Conservation (phyloP, 2,329 filamentous ascomycete genomes). For the Celoporthe dispersa region DNA sequence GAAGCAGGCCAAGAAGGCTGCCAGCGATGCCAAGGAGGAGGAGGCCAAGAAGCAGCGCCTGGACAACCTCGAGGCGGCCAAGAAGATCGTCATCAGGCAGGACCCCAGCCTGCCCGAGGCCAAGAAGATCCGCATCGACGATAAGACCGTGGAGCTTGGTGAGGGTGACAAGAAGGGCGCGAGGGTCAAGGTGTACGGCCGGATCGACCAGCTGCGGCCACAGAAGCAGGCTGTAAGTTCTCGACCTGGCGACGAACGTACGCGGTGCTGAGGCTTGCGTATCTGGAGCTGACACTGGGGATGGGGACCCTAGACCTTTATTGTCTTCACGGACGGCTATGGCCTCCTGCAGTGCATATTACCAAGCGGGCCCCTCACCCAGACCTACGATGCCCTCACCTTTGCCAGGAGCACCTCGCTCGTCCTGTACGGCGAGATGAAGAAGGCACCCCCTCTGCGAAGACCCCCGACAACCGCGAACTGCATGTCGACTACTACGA, state of each 20-base stretch:
- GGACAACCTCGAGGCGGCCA: slow-evolving; percentile 76
- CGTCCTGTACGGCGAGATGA: slow-evolving; percentile 82
- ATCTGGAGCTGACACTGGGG: slow-evolving; percentile 11
- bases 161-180: slow-evolving; percentile 66
- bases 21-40: slow-evolving; percentile 71
- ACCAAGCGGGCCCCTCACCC: slow-evolving; percentile 75
- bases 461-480: slow-evolving; percentile 83
- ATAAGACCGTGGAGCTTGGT: slow-evolving; percentile 67
- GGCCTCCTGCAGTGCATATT: slow-evolving; percentile 85
- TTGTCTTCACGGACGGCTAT: slow-evolving; percentile 85
- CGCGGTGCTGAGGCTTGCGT: too few species aligned
- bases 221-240: slow-evolving; percentile 77
- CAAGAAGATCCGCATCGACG: slow-evolving; percentile 74
- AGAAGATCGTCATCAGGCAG: slow-evolving; percentile 73
- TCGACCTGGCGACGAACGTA: neutral
- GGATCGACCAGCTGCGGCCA: slow-evolving; percentile 78
- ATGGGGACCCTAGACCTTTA: slow-evolving; percentile 53
- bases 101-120: slow-evolving; percentile 77
- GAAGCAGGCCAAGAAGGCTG: slow-evolving; percentile 79
- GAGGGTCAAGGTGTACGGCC: slow-evolving; percentile 78
- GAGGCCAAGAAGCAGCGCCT: slow-evolving; percentile 73
- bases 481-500: slow-evolving; percentile 89
- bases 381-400: slow-evolving; percentile 89
- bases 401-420: slow-evolving; percentile 88
- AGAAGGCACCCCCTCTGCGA: slow-evolving; percentile 77